Base-by-base conservation (phyloP, 2,329 filamentous ascomycete species). In the Botrytis fragariae region DNA sequence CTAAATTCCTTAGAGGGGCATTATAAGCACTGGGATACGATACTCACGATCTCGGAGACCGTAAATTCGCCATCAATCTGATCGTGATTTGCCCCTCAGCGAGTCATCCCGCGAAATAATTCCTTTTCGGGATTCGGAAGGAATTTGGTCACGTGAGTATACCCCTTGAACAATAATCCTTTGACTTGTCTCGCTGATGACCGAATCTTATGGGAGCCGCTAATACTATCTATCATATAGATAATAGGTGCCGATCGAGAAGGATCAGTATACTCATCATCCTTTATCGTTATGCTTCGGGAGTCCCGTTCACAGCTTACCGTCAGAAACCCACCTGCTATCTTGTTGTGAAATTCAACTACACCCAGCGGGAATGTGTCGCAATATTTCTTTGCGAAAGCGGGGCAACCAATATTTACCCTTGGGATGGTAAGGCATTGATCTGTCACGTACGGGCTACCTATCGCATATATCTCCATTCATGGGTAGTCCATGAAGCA, bases 251-350 rank as follows among this genome's bases (percentile, higher is more conserved):
- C 10, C 62, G 51, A 61, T 69, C 18, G 29, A 61, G 29, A 69
- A 60, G 62, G 71, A 69, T 48, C 51, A 69, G 45, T 68, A 68
- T 59, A 44, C 62, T 59, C 29, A 44, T 42, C 18, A 37, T 68
- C 22, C 22, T 29, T 42, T 61, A 16, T 48, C 16, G 14, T 16
- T 60, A 32, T 59, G 22, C 25, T n/a, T 37, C 62, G 70, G 48
- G 65, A 59, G 45, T 67, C 22, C 61, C 48, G 62, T 72, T 72
- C n/a, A 35, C 42, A 72, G 48, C 54, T 68, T 68, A 72, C 51
- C 22, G 51, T 72, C 18, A 60, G 62, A 37, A 32, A 18, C 12
- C 22, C 39, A 39, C 10, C n/a, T 69, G 25, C 16, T 54, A 18
- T 72, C 37, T 37, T n/a, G 8, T n/a, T 16, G n/a, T 44, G 57